Evolutionary conservation across 441 rosid species (phyloP), one percentile per base, ranked within the genome.

Genomic region (Macaranga tanarius): DNA sequence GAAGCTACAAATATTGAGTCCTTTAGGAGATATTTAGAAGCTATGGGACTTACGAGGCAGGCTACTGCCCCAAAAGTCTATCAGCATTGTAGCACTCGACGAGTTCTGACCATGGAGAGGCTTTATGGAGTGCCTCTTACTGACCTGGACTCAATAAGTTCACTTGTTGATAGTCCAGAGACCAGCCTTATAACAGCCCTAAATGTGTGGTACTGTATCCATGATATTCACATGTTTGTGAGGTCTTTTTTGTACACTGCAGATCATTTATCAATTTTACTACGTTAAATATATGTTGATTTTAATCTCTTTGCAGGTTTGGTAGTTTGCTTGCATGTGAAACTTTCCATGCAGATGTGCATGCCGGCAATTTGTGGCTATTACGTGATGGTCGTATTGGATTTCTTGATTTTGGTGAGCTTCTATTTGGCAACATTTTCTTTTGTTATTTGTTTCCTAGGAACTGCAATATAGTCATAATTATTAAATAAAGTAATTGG

Each of bases 121-220:
- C 88, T 95, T n/a, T 92, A 95, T 70, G 99, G 99, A 81, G 99
- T 92, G 80, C 97, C 99, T 70, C 93, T 95, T 76, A 95, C 99
- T 65, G 98, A 95, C 81, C 89, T 95, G 22, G 90, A 95, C 79
- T 89, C 99, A 26, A 92, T 95, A 74, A 92, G 96, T 54, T 89
- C 98, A 34, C 86, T 92, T 79, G 99, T 95, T 84, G 76, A 93
- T 65, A 87, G 84, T 81, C 98, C 98, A 13, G 99, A 95, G 79
- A 82, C 83, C 80, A 92, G 95, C 84, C 96, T 92, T 50, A 89
- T 95, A 75, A 95, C 93, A 54, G 99, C 99, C 47, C 96, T 95
- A 75, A 95, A 95, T 72, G 98, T 92, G 71, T 95, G 99, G 99
- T 95, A 88, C 65, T 85, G 73, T 71, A 8, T 73, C 28, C 25